Base-by-base conservation (phyloP, 805 yeast genomes). In the Candida silvatica region DNA sequence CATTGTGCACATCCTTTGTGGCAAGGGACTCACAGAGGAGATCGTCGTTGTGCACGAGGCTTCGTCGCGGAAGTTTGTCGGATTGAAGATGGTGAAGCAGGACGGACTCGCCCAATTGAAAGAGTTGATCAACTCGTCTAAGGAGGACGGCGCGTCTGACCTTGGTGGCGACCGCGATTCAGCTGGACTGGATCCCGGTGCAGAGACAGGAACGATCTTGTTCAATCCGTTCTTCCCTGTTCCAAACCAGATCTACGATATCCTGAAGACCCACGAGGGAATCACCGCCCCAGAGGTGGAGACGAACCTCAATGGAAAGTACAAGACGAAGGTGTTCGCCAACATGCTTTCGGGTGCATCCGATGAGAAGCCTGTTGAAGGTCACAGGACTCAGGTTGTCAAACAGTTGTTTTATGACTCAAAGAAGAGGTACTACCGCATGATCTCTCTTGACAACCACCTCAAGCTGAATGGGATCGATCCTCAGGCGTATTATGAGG, bases 341-440 rank as follows among this genome's bases (percentile, higher is more conserved):
- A 39, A 30, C 17, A 29, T 37, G 11, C 24, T 46, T 17, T 45
- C 39, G 11, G 31, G 39, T 2, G 39, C 45, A 16, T 38, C 43
- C 9, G 31, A 39, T 4, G 52, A 42, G 44, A 52, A 17, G 38
- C 50, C 37, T 37, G 50, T 37, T 6, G 36, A 59, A 22, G 7
- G 24, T 7, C 24, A 22, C 12, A 31, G 31, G 11, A 27, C 34
- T 9, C 37, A 34, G 16, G 36, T 45, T 14, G 24, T 45, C 20
- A 42, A 43, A 4, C 39, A 42, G 20, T 22, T 44, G 17, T 19
- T 29, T 7, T 37, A 44, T 17, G 77, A 74, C 39, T 94, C 94
- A 0, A 76, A 86, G 43, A 65, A 69, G 38, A 80, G 83, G 48
- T 82, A 75, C 44, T 83, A 73, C 54, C 63, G 94, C 27, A 77